A percentile compares a stretch with the other conserved stretches of the same genome.
These are phyloP conservation scores for Saccharomycopsis hybrid DNA, from an alignment of 1,139 yeast species.

Conservation along the genomic window DNA sequence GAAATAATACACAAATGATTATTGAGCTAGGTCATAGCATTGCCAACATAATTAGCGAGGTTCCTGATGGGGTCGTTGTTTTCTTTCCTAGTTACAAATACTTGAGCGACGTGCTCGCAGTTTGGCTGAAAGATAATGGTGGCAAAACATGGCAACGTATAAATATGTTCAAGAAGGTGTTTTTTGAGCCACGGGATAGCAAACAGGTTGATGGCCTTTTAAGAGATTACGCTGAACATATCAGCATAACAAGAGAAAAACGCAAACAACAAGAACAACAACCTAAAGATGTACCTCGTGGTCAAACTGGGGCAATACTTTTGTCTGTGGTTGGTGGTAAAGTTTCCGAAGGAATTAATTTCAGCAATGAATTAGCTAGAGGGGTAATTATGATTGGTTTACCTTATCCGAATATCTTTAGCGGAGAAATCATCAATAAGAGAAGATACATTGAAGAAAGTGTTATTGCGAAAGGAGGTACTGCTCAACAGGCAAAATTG, in stretches of 20 bases:
- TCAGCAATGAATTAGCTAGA: constrained; percentile 78
- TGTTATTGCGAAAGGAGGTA: constrained; percentile 35
- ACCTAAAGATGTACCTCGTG: constrained; percentile 1
- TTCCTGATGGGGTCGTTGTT: constrained; percentile 73
- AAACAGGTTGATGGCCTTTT: constrained; percentile 41
- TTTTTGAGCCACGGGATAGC: constrained; percentile 49
- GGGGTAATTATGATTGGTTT: constrained; percentile 84
- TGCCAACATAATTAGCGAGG: constrained; percentile 34
- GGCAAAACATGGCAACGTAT: constrained; percentile 31
- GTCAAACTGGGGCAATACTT: constrained; percentile 51
- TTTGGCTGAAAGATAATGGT: constrained; percentile 41
- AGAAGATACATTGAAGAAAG: constrained; percentile 55
- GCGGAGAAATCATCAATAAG: constrained; percentile 79
- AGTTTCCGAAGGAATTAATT: constrained; percentile 91
- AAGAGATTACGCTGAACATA: constrained; percentile 41
- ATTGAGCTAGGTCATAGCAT: constrained; percentile 48
- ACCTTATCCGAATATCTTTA: constrained; percentile 81
- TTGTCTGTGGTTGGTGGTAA: constrained; percentile 92
- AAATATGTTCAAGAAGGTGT: constrained; percentile 38
- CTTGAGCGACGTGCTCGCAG: constrained; percentile 40
- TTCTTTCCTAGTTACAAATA: constrained; percentile 86
- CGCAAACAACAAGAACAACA: background rate
- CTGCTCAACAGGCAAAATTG: constrained; percentile 35
- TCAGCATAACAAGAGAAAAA: constrained; percentile 18
- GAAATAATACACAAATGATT: constrained; percentile 45